Evolutionary conservation across 768 basidiomycete species (phyloP), one percentile per base, ranked within the genome.

Genomic region (Termitomyces sp.): DNA sequence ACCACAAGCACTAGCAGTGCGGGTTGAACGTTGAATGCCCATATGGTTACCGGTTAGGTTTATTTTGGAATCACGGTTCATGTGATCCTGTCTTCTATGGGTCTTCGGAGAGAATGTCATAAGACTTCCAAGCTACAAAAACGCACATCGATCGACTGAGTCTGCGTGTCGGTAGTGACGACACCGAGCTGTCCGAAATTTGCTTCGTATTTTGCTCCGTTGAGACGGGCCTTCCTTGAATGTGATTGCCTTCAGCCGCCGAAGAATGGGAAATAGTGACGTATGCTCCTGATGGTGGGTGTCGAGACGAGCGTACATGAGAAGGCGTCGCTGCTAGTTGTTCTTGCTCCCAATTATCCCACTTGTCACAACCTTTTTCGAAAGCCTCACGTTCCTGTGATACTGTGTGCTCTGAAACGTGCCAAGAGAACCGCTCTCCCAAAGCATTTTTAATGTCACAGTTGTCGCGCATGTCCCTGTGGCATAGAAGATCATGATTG

Each of bases 391-490:
- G 83, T 58, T 85, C 83, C 36, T 73, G 69, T 10, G 83, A 77
- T 9, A 77, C 73, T 31, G 77, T 68, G 0, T 77, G 72, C 12
- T 76, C 67, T 15, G 78, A 73, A 10, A 76, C 68, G 34, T 70
- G 65, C 83, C 87, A 86, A 48, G 74, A 72, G 62, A 86, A 82
- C 4, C 79, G 76, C 32, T 83, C 79, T 55, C 79, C 71, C 9
- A 86, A 71, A 4, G 77, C 74, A 59, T 70, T 67, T 37, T 77
- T 76, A 6, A 86, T 69, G 8, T 76, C 75, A 65, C 83, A 83
- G 66, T 81, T 79, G 63, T 87, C 83, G 63, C 80, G 76, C 87
- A 89, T 89, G 68, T 88, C 88, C 69, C 87, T 89, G 63, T 48
- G 25, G n/a, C 31, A 49, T 47, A n/a, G 14, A 55, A 34, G 8